Conservation (phyloP, 257 asterid genomes). For the Solanum lycopersicoides region DNA sequence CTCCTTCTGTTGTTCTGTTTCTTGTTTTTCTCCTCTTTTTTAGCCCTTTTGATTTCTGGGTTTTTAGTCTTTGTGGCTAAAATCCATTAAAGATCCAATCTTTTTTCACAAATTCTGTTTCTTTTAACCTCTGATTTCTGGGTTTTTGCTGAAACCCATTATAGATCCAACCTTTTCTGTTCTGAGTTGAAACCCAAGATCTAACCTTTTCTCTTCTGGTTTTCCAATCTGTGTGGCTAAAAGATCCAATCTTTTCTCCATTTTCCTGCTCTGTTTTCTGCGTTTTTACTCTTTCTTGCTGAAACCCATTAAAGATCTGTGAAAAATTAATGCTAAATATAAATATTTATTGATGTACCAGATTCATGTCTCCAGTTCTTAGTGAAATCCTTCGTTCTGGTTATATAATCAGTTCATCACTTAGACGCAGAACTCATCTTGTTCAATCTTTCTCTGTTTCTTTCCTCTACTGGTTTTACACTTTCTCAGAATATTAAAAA, state of each 20-base stretch:
- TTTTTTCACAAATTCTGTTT: background rate
- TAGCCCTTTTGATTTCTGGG: background rate
- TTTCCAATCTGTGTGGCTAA: background rate
- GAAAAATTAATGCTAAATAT: conserved; percentile 21
- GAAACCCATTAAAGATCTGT: background rate
- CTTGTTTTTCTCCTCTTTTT: background rate
- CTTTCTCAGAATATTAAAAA: conserved; percentile 37
- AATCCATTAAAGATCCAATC: background rate
- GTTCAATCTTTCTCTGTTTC: conserved; percentile 95
- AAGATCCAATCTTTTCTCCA: background rate
- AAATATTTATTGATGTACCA: conserved; percentile 15
- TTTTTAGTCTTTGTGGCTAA: background rate
- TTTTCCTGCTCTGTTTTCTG: background rate
- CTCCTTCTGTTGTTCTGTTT: background rate
- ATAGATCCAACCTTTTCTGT: background rate
- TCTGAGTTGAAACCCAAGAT: background rate
- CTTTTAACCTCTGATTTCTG: background rate
- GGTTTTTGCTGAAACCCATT: background rate
- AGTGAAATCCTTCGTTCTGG: conserved; percentile 72
- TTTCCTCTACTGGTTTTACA: conserved; percentile 94
- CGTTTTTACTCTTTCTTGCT: background rate
- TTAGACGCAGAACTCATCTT: conserved; percentile 65
- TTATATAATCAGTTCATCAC: conserved; percentile 48
- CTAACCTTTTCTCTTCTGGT: background rate
- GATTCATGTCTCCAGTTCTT: conserved; percentile 66